A percentile compares a stretch with the other conserved stretches of the same genome.
These are phyloP conservation scores for Torulaspora maleeae DNA, from an alignment of 805 yeast species.

Conservation along the genomic window DNA sequence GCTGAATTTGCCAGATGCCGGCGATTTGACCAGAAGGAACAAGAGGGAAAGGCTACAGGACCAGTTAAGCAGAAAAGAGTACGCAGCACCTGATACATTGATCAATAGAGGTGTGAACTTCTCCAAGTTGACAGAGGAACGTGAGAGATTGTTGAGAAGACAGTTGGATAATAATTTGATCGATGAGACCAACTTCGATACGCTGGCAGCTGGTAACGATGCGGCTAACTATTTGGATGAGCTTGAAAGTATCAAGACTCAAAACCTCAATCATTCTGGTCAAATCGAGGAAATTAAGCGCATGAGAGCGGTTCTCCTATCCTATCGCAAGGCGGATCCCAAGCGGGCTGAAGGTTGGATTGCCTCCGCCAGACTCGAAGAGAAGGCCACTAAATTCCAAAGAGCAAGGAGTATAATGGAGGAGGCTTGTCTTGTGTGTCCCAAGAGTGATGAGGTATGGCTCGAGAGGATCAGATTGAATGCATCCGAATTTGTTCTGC, in stretches of 20 bases:
- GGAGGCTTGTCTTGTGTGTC: slow-evolving; percentile 72
- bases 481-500: slow-evolving; percentile 37
- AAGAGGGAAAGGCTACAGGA: slow-evolving; percentile 63
- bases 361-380: slow-evolving; percentile 77
- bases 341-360: slow-evolving; percentile 76
- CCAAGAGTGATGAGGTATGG: slow-evolving; percentile 73
- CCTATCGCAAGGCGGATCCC: slow-evolving; percentile 70
- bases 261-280: slow-evolving; percentile 12
- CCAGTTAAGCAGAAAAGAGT: slow-evolving; percentile 61
- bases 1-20: slow-evolving; percentile 80
- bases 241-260: slow-evolving; percentile 20
- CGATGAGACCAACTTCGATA: slow-evolving; percentile 10
- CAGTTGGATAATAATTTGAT: slow-evolving; percentile 44
- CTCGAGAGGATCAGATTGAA: slow-evolving; percentile 69
- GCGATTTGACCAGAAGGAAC: slow-evolving; percentile 77
- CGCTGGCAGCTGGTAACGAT: slow-evolving; percentile 30
- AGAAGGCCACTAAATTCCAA: slow-evolving; percentile 49
- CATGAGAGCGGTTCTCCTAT: slow-evolving; percentile 56
- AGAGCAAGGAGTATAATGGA: slow-evolving; percentile 57
- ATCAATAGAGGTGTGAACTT: slow-evolving; percentile 43
- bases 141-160: slow-evolving; percentile 53
- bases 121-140: slow-evolving; percentile 55
- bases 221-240: slow-evolving; percentile 41
- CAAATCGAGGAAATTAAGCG: slow-evolving; percentile 54
- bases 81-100: slow-evolving; percentile 77